Evolutionary conservation across 2,329 filamentous ascomycete genomes (phyloP).

Genomic region (Pyrenochaeta sp.): DNA sequence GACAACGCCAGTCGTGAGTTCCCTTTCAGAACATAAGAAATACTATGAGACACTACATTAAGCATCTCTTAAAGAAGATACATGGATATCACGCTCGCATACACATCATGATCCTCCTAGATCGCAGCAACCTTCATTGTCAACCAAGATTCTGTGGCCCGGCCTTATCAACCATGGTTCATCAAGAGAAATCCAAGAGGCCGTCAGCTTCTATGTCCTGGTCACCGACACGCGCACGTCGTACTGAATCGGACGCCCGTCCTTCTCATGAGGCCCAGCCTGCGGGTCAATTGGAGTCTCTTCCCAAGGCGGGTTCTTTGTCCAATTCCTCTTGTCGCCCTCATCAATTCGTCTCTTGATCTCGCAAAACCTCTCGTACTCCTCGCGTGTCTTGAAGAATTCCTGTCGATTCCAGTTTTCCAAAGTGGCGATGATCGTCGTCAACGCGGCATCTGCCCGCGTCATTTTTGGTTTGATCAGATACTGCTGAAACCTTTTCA

Average conservation of each 20-base stretch:
- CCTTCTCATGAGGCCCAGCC: conserved; percentile 1
- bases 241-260: neutral
- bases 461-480: conserved; percentile 17
- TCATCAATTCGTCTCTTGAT: conserved; percentile 16
- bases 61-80: too few species aligned
- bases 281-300: neutral
- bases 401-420: conserved; percentile 16
- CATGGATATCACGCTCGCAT: too few species aligned
- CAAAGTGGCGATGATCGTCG: conserved; percentile 7
- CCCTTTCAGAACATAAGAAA: too few species aligned
- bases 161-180: too few species aligned
- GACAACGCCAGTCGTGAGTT: too few species aligned
- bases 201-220: too few species aligned
- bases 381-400: conserved; percentile 8
- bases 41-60: too few species aligned
- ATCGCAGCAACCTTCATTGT: conserved; percentile 12
- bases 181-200: too few species aligned
- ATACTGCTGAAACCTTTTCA: conserved; percentile 8
- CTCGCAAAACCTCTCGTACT: conserved; percentile 15
- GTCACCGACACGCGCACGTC: neutral
- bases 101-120: too few species aligned
- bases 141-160: too few species aligned
- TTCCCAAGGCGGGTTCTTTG: conserved; percentile 8
- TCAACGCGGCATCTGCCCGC: conserved; percentile 17
- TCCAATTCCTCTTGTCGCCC: conserved; percentile 16